Evolutionary conservation across 2,329 filamentous ascomycete genomes (phyloP).

Genomic region (Scedosporium apiospermum): DNA sequence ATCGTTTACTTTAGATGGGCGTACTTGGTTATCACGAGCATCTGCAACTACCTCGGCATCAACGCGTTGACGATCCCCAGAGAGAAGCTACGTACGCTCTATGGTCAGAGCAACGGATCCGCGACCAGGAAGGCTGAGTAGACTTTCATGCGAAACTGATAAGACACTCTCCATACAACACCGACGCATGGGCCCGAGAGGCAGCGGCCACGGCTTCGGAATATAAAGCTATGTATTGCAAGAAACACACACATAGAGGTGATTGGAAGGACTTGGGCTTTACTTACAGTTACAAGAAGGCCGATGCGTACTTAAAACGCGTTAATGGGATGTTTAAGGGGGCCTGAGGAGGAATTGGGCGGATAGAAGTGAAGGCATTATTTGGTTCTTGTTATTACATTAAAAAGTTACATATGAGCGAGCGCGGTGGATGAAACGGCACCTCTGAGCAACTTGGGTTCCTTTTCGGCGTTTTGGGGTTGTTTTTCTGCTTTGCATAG

Average conservation of each 20-base stretch:
- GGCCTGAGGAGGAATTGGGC: neutral
- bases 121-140: constrained; percentile 3
- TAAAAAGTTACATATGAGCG: neutral
- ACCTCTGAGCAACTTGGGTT: neutral
- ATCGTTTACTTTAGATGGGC: constrained; percentile 94
- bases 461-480: neutral
- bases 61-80: constrained; percentile 80
- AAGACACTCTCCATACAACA: neutral
- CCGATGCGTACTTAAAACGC: neutral
- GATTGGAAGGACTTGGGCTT: too few relatives aligned
- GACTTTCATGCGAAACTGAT: neutral
- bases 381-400: neutral
- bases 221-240: neutral
- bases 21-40: constrained; percentile 77
- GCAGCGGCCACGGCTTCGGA: neutral
- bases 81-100: constrained; percentile 48
- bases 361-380: neutral
- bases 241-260: too few relatives aligned
- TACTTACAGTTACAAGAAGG: too few relatives aligned
- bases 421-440: neutral
- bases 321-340: neutral
- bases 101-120: constrained; percentile 15
- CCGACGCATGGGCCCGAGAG: neutral
- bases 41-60: constrained; percentile 87
- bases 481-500: neutral